Base-by-base conservation (phyloP, 164 flowering plant genomes). In the Nymphaea colorata region DNA sequence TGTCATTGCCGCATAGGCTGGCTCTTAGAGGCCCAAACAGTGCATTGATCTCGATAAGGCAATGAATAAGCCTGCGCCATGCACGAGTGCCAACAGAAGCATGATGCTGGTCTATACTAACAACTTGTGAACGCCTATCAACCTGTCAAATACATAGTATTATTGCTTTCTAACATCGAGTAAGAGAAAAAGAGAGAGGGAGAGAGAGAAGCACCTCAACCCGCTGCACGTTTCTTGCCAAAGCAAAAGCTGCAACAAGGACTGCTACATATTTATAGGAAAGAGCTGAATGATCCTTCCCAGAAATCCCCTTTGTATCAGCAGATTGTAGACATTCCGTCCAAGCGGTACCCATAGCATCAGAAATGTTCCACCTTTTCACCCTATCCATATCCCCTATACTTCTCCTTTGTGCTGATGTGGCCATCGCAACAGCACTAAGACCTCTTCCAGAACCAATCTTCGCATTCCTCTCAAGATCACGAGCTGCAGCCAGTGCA, bases 361-460 rank as follows among this genome's bases (percentile, higher is more conserved):
- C 99, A 53, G 94, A 78, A 60, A 76, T 74, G 80, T 84, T 95
- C 99, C 99, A 95, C 78, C 98, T 82, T 75, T 74, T 82, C 64
- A 87, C 98, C 62, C 99, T 96, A 64, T 85, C 96, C 69, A 73
- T 74, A 77, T 95, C 99, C 79, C 91, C 79, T 45, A 67, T 70
- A 79, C 75, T 86, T 74, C 98, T 85, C 61, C 99, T 76, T 71
- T 95, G 99, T 16, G 93, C 93, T 74, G 99, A 87, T 61, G 99
- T 92, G 62, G 98, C 98, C 99, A 95, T 95, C 64, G 99, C 99
- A 61, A 95, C 96, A 45, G 99, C 99, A 83, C 98, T 90, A 41
- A 95, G 96, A 74, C 99, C 99, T 78, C 99, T 85, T 73, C 99
- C 99, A 42, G 99, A 85, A 74, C 99, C 99, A 80, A 95, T 89